Base-by-base conservation (phyloP, 768 basidiomycete species). In the Leccinum pellstonianum region DNA sequence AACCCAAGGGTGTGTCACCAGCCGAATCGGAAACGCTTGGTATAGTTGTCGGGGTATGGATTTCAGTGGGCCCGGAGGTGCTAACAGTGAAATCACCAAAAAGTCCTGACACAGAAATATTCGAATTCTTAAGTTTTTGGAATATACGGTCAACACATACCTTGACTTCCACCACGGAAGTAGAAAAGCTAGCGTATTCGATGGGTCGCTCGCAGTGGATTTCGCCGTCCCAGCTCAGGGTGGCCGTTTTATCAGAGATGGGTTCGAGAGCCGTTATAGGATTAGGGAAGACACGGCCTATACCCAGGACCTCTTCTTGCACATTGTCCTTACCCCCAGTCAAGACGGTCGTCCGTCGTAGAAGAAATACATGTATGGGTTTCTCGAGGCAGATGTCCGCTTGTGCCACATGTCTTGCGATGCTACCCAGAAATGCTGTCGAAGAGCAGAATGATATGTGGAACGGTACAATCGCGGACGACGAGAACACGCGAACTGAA, bases 181-280 rank as follows among this genome's bases (percentile, higher is more conserved):
- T 77, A n/a, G 62, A 68, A 71, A 89, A 89, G 8, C 82, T 76
- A 54, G 83, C 80, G 52, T 76, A 76, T 15, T 70, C 70, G 29
- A 82, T 68, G 27, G 79, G 71, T 11, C 66, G 67, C 3, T 76
- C 70, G 55, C 77, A 73, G 15, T 69, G 69, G 17, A 88, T 66
- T 62, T 83, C 79, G 15, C 88, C 87, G 60, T 84, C 84, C 81
- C 86, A 90, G 66, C 86, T 86, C 5, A 84, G 67, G 56, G 80
- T 76, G 41, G 71, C 73, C 31, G 76, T 70, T 25, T 68, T 57
- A 52, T 65, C 64, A 23, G 62, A 61, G 47, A 63, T 66, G 62
- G 56, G 67, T 56, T 65, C 48, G 67, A 71, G 8, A 77, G 80
- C 3, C 79, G 81, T 14, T 78, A 67, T 27, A 77, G 76, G 58